phyloP scores from a whole-genome alignment of 225 moss, liverwort and hornwort species.

The Lunularia cruciata region DNA sequence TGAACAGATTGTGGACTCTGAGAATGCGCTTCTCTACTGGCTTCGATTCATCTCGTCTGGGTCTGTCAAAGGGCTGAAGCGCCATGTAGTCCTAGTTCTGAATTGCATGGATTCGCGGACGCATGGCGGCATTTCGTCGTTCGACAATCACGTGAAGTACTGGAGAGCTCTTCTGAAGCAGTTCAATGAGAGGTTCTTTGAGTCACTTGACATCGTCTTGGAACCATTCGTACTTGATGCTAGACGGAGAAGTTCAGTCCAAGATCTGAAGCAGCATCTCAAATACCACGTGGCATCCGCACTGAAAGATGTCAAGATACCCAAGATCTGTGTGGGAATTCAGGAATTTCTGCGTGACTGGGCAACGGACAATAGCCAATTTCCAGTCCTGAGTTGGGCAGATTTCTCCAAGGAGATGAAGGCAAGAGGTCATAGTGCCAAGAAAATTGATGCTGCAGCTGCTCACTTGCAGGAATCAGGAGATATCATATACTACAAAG shows the following conservation, averaged over 20 bases:
- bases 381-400: background rate
- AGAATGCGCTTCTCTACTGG: constrained; percentile 11
- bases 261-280: background rate
- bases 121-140: background rate
- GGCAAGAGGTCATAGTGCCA: background rate
- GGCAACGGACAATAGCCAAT: background rate
- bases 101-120: background rate
- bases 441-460: background rate
- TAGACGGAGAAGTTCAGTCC: background rate
- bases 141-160: background rate
- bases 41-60: constrained; percentile 6
- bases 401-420: background rate
- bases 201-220: background rate
- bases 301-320: background rate
- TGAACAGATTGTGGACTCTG: background rate
- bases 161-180: background rate
- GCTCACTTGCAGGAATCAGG: constrained; percentile 5
- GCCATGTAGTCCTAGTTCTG: background rate
- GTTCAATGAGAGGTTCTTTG: background rate
- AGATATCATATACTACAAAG: background rate
- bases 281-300: background rate
- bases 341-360: background rate
- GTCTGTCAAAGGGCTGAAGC: constrained; percentile 4
- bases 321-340: background rate
- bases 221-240: constrained; percentile 22